Base-by-base conservation (phyloP, 257 asterid genomes). In the Petunia axillaris region DNA sequence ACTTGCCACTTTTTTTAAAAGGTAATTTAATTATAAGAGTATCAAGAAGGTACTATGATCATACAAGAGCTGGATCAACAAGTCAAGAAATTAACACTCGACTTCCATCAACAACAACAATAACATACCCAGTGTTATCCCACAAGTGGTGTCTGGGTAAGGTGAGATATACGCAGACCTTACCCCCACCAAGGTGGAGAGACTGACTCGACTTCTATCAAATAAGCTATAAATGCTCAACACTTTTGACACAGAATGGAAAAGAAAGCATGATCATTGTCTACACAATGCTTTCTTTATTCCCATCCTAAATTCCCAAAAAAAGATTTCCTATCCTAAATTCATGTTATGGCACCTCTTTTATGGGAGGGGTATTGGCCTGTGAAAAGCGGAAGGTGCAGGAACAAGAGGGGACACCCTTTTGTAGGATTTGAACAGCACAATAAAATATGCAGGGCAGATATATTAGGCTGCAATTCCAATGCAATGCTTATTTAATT, bases 341-440 rank as follows among this genome's bases (percentile, higher is more conserved):
- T 44, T 68, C 14, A 3, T 68, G 76, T 16, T 37, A 16, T 44
- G 44, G 8, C 57, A 16, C 58, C 16, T 68, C 10, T 39, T 70
- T 25, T 25, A 25, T 46, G 41, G n/a, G 76, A 9, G 58, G 57
- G 15, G 11, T 70, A 70, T 44, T 70, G 16, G 46, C 58, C 54
- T 11, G 54, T 70, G n/a, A 70, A 70, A 16, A 70, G 43, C 25
- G 59, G 59, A 46, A 46, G 76, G 76, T 68, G 76, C 44, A 68
- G 25, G 77, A 70, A 35, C 77, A 25, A 68, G 77, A 48, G 40
- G 59, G 75, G 54, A n/a, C 1, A 11, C 25, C 60, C 77, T 71
- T 71, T n/a, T 16, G 77, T 71, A 71, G 77, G 77, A 71, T 48
- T 71, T 71, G 43, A 48, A 71, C 60, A 48, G 11, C 46, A 48